Percentiles rank a stretch among this genome's conserved stretches.
phyloP scores from a whole-genome alignment of 176 grass and related monocot species.

The Musa itinerans region DNA sequence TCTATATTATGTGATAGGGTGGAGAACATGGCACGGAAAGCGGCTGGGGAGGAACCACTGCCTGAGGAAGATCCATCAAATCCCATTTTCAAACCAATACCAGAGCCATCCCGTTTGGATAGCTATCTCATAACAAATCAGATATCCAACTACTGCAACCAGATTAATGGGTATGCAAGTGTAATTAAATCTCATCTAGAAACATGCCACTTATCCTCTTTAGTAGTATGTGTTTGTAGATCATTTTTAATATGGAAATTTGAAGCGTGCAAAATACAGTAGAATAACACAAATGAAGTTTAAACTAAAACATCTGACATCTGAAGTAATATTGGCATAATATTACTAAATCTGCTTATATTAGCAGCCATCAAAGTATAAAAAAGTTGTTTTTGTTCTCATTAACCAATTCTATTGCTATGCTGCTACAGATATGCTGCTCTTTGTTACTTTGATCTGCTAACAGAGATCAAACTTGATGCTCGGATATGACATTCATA shows the following conservation, averaged over 20 bases:
- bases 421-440: no score
- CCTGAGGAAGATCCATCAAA: conserved; percentile 92
- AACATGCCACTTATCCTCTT: background rate
- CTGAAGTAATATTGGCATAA: no score
- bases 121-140: conserved; percentile 96
- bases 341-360: no score
- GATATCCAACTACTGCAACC: conserved; percentile 95
- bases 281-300: background rate
- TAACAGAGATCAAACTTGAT: no score
- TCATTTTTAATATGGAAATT: background rate
- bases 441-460: no score
- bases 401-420: no score
- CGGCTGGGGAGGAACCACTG: conserved; percentile 84
- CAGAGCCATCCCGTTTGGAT: conserved; percentile 88
- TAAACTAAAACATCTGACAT: no score
- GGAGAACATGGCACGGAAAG: conserved; percentile 80
- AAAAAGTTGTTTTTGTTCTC: no score
- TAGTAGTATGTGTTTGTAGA: background rate
- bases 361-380: no score
- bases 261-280: background rate
- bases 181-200: no score
- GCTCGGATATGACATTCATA: no score
- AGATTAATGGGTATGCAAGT: conserved; percentile 70
- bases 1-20: conserved; percentile 38
- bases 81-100: conserved; percentile 84